phyloP scores from a whole-genome alignment of 169 alveolate genomes.

The Plasmodium adleri region DNA sequence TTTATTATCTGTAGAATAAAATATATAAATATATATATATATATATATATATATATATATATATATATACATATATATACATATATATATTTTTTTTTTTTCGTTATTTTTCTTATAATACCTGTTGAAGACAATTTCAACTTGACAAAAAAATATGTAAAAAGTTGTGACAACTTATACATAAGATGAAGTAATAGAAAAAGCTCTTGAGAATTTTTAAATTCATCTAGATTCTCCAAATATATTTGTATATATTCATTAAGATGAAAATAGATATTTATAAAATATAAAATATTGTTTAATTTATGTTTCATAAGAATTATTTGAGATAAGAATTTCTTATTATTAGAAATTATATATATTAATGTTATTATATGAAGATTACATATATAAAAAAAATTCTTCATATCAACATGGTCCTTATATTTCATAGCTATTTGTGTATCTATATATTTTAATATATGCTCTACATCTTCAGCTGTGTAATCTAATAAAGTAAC shows the following conservation, averaged over 20 bases:
- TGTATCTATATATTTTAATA: conserved; percentile 11
- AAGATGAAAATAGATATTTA: conserved; percentile 25
- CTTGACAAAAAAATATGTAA: conserved; percentile 16
- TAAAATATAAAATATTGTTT: conserved; percentile 9
- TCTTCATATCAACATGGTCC: conserved; percentile 13
- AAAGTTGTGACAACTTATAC: conserved; percentile 68
- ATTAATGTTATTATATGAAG: conserved; percentile 56
- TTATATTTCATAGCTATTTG: background rate
- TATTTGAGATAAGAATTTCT: conserved; percentile 17
- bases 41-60: background rate
- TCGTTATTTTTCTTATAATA: background rate
- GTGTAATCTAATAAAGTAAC: conserved; percentile 8
- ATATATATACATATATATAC: background rate
- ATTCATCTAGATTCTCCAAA: background rate
- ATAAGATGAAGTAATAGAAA: conserved; percentile 40
- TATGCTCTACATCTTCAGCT: conserved; percentile 21
- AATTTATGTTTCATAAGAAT: background rate
- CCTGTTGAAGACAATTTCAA: conserved; percentile 15
- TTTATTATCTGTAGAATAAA: conserved; percentile 3
- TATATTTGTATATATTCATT: conserved; percentile 14
- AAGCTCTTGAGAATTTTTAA: background rate
- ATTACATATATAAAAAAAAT: conserved; percentile 16
- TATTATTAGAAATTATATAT: conserved; percentile 18
- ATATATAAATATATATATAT: background rate
- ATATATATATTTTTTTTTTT: background rate